Conservation (phyloP, 441 rosid species). For the Omphalea diandra region DNA sequence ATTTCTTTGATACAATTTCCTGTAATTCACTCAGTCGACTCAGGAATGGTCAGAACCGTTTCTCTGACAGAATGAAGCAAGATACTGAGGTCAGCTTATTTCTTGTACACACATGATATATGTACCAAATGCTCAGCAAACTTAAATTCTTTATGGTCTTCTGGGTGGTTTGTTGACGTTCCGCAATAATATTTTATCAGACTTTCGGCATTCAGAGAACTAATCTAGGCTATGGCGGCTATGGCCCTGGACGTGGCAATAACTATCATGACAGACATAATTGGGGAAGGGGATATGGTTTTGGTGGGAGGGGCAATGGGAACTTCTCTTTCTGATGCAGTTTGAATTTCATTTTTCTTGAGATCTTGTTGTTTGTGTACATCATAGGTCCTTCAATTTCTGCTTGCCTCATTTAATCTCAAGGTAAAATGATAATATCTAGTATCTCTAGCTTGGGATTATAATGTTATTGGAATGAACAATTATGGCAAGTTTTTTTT, state of each 20-base stretch:
- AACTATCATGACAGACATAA: conserved; percentile 24
- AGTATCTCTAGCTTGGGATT: too few species aligned
- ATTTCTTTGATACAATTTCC: conserved; percentile 64
- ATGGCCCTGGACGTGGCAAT: conserved; percentile 23
- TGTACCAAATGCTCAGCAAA: neutral
- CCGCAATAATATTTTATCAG: conserved; percentile 27
- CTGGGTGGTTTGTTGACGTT: conserved; percentile 1
- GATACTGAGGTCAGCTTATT: conserved; percentile 40
- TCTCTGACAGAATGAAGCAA: conserved; percentile 37
- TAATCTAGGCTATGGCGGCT: conserved; percentile 29
- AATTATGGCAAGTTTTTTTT: conserved; percentile 28
- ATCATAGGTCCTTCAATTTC: neutral
- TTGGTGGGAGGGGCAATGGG: conserved; percentile 32
- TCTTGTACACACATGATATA: neutral
- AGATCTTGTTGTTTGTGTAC: conserved; percentile 1
- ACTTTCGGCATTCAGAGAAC: conserved; percentile 34
- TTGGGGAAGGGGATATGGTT: conserved; percentile 36
- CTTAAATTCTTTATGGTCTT: too few species aligned
- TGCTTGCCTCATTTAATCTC: neutral
- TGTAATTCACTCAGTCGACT: conserved; percentile 39
- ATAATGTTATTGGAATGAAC: conserved; percentile 8
- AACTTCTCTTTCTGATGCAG: conserved; percentile 21
- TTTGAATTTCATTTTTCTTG: neutral
- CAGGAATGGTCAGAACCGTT: conserved; percentile 39
- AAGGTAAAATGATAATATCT: neutral